Percentiles rank a stretch among this genome's conserved stretches.
Evolutionary conservation across 208 protist genomes (phyloP).

Genomic region (Crithidia mellificae): DNA sequence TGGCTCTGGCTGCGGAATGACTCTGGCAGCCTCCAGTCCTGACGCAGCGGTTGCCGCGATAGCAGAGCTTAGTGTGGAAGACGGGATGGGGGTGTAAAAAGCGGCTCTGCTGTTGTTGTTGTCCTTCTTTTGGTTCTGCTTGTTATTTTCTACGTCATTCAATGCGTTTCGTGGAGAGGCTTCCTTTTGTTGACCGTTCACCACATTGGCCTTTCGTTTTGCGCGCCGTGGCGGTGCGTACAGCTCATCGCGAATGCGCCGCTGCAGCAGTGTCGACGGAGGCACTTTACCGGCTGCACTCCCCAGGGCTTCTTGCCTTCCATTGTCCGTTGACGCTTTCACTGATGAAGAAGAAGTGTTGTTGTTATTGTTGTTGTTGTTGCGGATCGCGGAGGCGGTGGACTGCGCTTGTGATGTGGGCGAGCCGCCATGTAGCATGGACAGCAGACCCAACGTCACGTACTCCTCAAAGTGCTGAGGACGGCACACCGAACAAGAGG

Average conservation of each 20-base stretch:
- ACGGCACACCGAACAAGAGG: slow-evolving; percentile 35
- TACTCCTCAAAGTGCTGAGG: slow-evolving; percentile 36
- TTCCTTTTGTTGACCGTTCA: too few species aligned
- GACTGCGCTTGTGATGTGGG: background rate
- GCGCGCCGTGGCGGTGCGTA: slow-evolving; percentile 25
- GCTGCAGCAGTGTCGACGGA: slow-evolving; percentile 27
- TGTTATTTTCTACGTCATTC: too few species aligned
- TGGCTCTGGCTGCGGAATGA: background rate
- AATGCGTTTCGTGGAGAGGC: too few species aligned
- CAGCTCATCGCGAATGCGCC: slow-evolving; percentile 29
- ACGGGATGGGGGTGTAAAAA: background rate
- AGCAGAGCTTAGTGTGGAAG: background rate
- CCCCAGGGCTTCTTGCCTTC: too few species aligned
- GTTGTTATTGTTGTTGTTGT: too few species aligned
- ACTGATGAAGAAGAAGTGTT: too few species aligned
- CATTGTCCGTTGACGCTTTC: too few species aligned
- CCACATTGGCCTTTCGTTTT: background rate
- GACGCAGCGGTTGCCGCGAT: background rate
- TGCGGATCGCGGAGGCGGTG: too few species aligned
- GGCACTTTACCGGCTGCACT: too few species aligned
- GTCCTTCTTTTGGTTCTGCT: too few species aligned
- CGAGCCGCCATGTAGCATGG: slow-evolving; percentile 10
- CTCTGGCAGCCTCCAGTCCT: background rate
- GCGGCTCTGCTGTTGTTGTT: background rate
- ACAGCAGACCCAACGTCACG: slow-evolving; percentile 34